Evolutionary conservation across 331 rosid genomes (phyloP), one percentile per base, ranked within the genome.

Genomic region (Quercus phellos): DNA sequence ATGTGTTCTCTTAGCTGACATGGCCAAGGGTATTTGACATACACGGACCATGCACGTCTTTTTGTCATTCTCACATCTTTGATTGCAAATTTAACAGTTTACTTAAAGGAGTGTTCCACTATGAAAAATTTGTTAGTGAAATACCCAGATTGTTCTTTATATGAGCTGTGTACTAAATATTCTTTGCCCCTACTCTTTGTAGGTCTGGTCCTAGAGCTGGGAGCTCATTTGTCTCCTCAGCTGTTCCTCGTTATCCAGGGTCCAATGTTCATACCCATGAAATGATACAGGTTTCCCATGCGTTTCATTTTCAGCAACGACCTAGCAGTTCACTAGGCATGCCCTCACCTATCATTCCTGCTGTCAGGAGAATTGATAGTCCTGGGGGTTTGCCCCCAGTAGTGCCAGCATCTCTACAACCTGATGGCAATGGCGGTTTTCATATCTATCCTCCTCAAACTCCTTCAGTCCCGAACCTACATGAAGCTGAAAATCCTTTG

Each of bases 151-250:
- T 27, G 42, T 27, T 34, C n/a, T 66, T 32, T 32, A 7, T n/a
- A 24, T 59, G 51, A 66, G 51, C 6, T 18, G 14, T 66, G 50
- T n/a, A 32, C 71, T 66, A 34, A 34, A 66, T 66, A 34, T 34
- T 66, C 71, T 66, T 17, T n/a, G 26, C 54, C n/a, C 34, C 51
- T 30, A 58, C 21, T 53, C 66, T 76, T 32, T 67, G 13, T 42
- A 77, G 81, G 69, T 38, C 81, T 54, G 58, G 53, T 69, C 68
- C 81, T 17, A 69, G 75, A 55, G 81, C 35, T 38, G 81, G 73
- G 46, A 77, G 75, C 69, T 77, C 81, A 55, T 53, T 77, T 34
- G 55, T 68, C 14, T 21, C 64, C 2, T 53, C 80, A 18, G 35
- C 34, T 17, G 69, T 77, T 54, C 81, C 81, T 26, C 75, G 43